These are phyloP conservation scores for Ganoderma lucidum DNA, from an alignment of 1,284 basidiomycete species.

Conservation along the genomic window DNA sequence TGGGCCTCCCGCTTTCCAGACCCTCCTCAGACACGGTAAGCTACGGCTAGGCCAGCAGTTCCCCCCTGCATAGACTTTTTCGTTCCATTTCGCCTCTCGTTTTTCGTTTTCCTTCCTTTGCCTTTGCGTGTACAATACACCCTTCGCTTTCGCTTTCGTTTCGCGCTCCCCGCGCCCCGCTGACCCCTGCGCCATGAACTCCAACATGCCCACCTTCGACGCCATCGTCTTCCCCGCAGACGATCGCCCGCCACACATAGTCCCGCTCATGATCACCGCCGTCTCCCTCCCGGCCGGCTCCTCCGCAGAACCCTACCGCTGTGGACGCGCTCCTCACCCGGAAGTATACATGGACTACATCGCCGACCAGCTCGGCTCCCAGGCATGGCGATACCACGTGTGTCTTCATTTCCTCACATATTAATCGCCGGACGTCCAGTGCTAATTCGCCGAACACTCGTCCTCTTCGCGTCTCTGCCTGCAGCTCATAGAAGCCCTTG, in stretches of 20 bases:
- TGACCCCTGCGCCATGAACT: slow-evolving; percentile 55
- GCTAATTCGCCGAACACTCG: slow-evolving; percentile 30
- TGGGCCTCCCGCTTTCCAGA: slow-evolving; percentile 21
- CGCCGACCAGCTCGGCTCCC: slow-evolving; percentile 69
- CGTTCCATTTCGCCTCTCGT: slow-evolving; percentile 11
- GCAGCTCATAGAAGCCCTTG: slow-evolving; percentile 76
- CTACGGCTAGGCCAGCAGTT: slow-evolving; percentile 23
- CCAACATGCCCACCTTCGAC: slow-evolving; percentile 59
- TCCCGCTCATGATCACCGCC: slow-evolving; percentile 74
- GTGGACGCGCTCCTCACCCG: slow-evolving; percentile 75
- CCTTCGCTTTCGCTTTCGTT: slow-evolving; percentile 12
- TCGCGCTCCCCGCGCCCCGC: slow-evolving; percentile 11
- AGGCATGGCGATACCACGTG: slow-evolving; percentile 78
- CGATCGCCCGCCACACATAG: slow-evolving; percentile 68
- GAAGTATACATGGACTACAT: slow-evolving; percentile 87
- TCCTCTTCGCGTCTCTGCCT: neutral
- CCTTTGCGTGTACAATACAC: slow-evolving; percentile 32
- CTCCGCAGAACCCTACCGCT: slow-evolving; percentile 43
- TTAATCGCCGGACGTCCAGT: slow-evolving; percentile 27
- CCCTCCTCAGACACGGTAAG: slow-evolving; percentile 25
- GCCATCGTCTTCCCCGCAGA: slow-evolving; percentile 54
- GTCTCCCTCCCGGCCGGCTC: slow-evolving; percentile 50
- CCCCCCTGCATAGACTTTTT: slow-evolving; percentile 21
- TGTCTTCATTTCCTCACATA: slow-evolving; percentile 35
- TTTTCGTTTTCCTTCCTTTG: slow-evolving; percentile 20